Percentiles rank a stretch among this genome's conserved stretches.
These are phyloP conservation scores for Phytophthora cajani DNA, from an alignment of 352 stramenopile genomes.

Conservation along the genomic window DNA sequence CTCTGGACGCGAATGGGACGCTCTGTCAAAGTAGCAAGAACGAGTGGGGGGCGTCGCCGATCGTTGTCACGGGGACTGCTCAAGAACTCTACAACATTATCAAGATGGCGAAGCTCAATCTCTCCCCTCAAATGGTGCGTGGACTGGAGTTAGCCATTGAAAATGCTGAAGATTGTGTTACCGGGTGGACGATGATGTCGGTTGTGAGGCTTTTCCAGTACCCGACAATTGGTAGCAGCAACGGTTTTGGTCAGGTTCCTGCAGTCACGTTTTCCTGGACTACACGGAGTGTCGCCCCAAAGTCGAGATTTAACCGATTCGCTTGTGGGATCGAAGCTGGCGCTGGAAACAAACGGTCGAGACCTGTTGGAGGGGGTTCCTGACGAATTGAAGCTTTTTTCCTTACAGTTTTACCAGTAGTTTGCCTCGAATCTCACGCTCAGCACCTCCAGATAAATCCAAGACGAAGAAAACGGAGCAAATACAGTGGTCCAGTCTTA, in stretches of 20 bases:
- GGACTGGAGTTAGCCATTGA: conserved; percentile 17
- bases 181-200: conserved; percentile 20
- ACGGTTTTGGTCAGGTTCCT: conserved; percentile 17
- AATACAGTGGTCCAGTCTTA: conserved; percentile 22
- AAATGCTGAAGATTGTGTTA: neutral
- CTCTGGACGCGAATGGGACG: conserved; percentile 18
- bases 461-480: conserved; percentile 23
- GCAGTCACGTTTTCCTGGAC: conserved; percentile 31
- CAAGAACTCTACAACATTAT: conserved; percentile 26
- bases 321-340: conserved; percentile 29
- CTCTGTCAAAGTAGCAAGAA: conserved; percentile 32
- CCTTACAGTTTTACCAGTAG: conserved; percentile 34
- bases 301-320: conserved; percentile 15
- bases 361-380: conserved; percentile 20
- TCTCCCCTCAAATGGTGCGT: conserved; percentile 19
- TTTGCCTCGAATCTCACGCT: conserved; percentile 12
- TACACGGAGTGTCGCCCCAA: conserved; percentile 34
- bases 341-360: conserved; percentile 13
- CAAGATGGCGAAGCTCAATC: conserved; percentile 17
- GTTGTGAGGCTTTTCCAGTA: conserved; percentile 19
- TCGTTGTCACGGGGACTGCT: conserved; percentile 21
- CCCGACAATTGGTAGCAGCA: neutral
- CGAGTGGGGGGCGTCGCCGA: conserved; percentile 24
- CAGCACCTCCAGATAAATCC: neutral
- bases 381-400: conserved; percentile 32